Conservation (phyloP, 116 monocot genomes). For the Zostera marina region DNA sequence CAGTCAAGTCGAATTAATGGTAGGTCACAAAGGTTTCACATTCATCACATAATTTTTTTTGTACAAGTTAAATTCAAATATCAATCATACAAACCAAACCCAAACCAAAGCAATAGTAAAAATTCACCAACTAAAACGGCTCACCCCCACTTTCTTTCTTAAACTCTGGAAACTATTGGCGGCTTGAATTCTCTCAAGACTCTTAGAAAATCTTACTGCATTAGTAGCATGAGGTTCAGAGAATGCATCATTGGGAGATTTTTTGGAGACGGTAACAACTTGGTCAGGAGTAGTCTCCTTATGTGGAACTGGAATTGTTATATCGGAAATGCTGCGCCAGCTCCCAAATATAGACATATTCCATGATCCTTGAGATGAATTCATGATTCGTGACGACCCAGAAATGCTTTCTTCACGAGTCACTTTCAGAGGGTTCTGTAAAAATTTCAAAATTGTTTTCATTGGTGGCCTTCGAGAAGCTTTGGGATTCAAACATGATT, state of each 20-base stretch:
- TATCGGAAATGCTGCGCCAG: conserved; percentile 51
- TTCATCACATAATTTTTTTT: no score
- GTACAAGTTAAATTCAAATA: no score
- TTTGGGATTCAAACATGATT: conserved; percentile 66
- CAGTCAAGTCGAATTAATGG: no score
- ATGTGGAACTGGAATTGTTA: conserved; percentile 9
- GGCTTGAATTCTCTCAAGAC: no score
- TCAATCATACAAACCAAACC: no score
- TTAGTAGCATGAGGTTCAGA: conserved; percentile 26
- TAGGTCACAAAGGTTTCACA: no score
- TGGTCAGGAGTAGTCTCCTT: conserved; percentile 9
- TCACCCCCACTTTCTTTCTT: no score
- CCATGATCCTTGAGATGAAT: conserved; percentile 58
- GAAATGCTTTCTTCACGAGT: conserved; percentile 45
- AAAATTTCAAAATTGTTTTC: conserved; percentile 40
- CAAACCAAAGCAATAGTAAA: no score
- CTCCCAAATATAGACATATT: conserved; percentile 53
- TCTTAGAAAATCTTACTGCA: conserved; percentile 10
- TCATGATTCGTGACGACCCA: conserved; percentile 25
- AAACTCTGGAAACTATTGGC: no score
- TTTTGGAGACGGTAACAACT: no score
- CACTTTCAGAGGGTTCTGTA: conserved; percentile 66
- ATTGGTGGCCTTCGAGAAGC: conserved; percentile 41
- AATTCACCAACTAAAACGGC: no score
- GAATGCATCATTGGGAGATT: conserved; percentile 42